phyloP scores from a whole-genome alignment of 1,284 basidiomycete genomes.

The Cystobasidiaceae sp. region DNA sequence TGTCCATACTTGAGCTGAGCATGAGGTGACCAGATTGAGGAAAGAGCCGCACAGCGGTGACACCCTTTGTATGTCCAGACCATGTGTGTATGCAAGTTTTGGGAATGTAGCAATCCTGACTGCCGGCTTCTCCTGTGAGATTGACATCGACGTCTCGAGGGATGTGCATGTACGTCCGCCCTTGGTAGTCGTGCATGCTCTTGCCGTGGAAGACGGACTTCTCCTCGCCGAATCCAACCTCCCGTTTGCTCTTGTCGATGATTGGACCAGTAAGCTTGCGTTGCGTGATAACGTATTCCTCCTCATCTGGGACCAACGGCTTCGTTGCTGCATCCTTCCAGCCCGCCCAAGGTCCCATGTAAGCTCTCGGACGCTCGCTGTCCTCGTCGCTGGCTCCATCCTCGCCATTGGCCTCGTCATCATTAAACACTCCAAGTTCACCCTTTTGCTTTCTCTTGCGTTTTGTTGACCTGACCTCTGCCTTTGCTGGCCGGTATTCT shows the following conservation, averaged over 20 bases:
- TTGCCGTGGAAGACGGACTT: constrained; percentile 92
- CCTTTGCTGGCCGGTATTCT: constrained; percentile 58
- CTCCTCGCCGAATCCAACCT: constrained; percentile 76
- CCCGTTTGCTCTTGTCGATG: constrained; percentile 67
- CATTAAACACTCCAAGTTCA: constrained; percentile 61
- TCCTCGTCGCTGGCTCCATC: constrained; percentile 28
- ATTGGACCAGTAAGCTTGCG: constrained; percentile 55
- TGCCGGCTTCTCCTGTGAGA: constrained; percentile 69
- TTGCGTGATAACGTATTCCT: constrained; percentile 58
- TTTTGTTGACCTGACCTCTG: constrained; percentile 68
- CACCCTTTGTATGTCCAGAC: constrained; percentile 95
- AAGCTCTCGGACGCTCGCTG: constrained; percentile 52
- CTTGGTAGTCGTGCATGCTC: constrained; percentile 94
- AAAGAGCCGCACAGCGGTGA: constrained; percentile 87
- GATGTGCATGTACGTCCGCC: constrained; percentile 94
- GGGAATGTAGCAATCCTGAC: constrained; percentile 87
- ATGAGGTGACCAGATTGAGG: constrained; percentile 88
- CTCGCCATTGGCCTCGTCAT: constrained; percentile 46
- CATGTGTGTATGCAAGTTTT: constrained; percentile 95
- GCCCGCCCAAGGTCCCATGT: constrained; percentile 92
- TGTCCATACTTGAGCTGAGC: constrained; percentile 94
- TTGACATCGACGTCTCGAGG: constrained; percentile 62
- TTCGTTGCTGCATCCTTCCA: constrained; percentile 70
- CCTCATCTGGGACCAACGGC: constrained; percentile 46
- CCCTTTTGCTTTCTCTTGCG: constrained; percentile 74